A percentile compares a stretch with the other conserved stretches of the same genome.
Conservation (phyloP, 352 stramenopile genomes). For the Globisporangium megalacanthum region DNA sequence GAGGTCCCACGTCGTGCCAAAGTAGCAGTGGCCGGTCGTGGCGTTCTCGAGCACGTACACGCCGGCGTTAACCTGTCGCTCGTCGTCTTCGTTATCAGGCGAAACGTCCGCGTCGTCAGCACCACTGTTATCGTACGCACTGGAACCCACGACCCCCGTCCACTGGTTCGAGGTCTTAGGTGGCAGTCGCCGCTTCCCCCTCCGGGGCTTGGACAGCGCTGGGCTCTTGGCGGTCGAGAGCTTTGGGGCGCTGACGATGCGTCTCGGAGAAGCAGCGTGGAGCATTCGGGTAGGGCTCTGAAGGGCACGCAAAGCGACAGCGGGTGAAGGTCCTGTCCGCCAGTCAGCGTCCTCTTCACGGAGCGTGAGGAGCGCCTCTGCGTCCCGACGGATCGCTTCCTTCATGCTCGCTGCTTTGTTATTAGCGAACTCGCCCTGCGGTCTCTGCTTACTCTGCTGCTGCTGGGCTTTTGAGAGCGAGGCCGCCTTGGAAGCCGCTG, state of each 20-base stretch:
- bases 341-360: not conserved
- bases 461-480: constrained; percentile 4
- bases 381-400: constrained; percentile 4
- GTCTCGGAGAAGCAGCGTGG: not conserved
- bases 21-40: constrained; percentile 54
- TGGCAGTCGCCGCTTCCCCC: constrained; percentile 10
- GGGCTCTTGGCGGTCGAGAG: constrained; percentile 9
- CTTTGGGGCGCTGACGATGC: constrained; percentile 27
- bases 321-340: not conserved
- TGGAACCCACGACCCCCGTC: constrained; percentile 5
- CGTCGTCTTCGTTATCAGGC: constrained; percentile 9
- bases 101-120: not conserved
- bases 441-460: not conserved
- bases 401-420: constrained; percentile 6
- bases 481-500: not conserved
- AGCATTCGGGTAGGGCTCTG: not conserved
- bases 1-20: constrained; percentile 73
- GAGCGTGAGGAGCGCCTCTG: not conserved
- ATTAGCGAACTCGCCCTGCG: not conserved
- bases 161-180: constrained; percentile 23
- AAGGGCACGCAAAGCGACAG: not conserved
- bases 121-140: not conserved
- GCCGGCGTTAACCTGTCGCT: constrained; percentile 46
- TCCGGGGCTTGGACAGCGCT: not conserved
- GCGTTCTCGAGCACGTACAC: constrained; percentile 61